Evolutionary conservation across 768 basidiomycete species (phyloP), one percentile per base, ranked within the genome.

Genomic region (Albatrellus ellisii): DNA sequence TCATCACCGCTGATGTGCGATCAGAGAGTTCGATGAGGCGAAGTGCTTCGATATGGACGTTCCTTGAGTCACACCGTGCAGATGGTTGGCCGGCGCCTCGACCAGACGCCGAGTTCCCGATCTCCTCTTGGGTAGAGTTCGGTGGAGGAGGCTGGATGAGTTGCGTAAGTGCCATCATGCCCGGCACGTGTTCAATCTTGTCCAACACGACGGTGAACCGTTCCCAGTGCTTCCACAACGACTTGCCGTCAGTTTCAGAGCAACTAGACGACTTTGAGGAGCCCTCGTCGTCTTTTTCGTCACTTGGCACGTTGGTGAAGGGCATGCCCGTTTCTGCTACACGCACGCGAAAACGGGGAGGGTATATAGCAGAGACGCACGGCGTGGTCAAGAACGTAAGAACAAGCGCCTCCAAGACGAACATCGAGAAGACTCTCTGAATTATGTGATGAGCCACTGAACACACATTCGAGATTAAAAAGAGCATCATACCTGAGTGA

Each of bases 311-410:
- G 48, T 63, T 64, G 28, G 61, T 62, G 48, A 73, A 76, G 43
- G 68, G 66, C 3, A 66, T 55, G 2, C 71, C 73, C 2, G 61
- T 60, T 6, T 66, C 60, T 0, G 67, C 57, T 4, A 68, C 68
- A 3, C 73, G 75, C 6, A 61, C 55, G 12, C 80, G 77, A 25
- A 60, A 58, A 20, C 76, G 65, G 2, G 73, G 76, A 0, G 86
- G 85, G 51, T 88, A 86, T 2, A 87, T 60, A 14, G 58, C 51
- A 2, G 65, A 69, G 17, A 85, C 82, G 25, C 79, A 69, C 0
- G 86, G 87, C 0, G 84, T 88, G 0, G 90, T 91, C 62, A 88
- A 72, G 63, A 84, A 87, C 0, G 92, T 94, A 29, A 95, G 64
- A 6, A 79, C 58, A 28, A 91, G 62, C 0, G 86, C 82, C 54